Base-by-base conservation (phyloP, 257 asterid species). In the Catharanthus roseus region DNA sequence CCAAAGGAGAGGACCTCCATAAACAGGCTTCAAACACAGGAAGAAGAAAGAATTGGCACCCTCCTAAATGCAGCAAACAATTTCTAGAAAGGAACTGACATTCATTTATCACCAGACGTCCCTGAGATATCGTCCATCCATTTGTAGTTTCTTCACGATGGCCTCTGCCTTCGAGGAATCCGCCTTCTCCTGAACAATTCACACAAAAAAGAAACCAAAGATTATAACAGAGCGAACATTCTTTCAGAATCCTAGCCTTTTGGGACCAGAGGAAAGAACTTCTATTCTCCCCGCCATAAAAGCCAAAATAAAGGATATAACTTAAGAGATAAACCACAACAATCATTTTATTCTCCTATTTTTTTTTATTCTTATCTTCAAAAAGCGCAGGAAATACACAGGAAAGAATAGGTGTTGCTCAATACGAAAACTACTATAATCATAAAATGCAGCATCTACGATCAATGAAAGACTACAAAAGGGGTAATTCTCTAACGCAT, bases 61-160 rank as follows among this genome's bases (percentile, higher is more conserved):
- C 65, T 57, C 42, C 10, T 63, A 39, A 42, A 49, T 31, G 75
- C 54, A 36, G 38, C 69, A 47, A 56, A 63, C 56, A 65, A 33
- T 56, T 49, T 33, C 76, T 34, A 13, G 29, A 45, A 51, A 29
- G 42, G 39, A 70, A 53, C 54, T 18, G 34, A 8, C n/a, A 36
- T 28, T 3, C 6, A 16, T 38, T 44, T 49, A 65, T 88, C 83
- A 88, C 95, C 95, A 88, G 51, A 88, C 92, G 45, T 88, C 95
- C 86, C 95, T 86, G 72, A 86, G 81, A 74, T 88, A 88, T 55
- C 95, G 79, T 55, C 95, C 95, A 70, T 88, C 88, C 83, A 81
- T 86, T 72, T 88, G 95, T 76, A 88, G 88, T 77, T 86, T 81
- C 82, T 88, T 88, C 77, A 88, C 95, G 33, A 71, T 67, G 63